A percentile compares a stretch with the other conserved stretches of the same genome.
Conservation (phyloP, 768 basidiomycete genomes). For the Rhizopogon salebrosus region DNA sequence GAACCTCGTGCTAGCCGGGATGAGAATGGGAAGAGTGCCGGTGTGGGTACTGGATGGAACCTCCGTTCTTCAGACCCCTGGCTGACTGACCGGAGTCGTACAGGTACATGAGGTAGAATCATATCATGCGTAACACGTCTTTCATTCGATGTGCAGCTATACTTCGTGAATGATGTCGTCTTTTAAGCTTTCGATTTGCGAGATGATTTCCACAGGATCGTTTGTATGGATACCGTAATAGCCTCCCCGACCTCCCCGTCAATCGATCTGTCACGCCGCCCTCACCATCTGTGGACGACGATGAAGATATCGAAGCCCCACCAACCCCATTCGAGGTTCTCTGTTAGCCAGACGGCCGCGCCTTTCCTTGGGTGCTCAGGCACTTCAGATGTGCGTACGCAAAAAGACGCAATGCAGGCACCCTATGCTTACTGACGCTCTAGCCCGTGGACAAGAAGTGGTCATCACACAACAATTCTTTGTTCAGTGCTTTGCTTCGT, state of each 20-base stretch:
- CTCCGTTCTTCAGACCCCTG: too few relatives aligned
- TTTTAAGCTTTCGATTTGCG: not conserved
- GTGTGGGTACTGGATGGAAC: too few relatives aligned
- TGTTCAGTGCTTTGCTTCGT: too few relatives aligned
- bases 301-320: slow-evolving; percentile 12
- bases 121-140: too few relatives aligned
- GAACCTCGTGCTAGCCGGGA: slow-evolving; percentile 73
- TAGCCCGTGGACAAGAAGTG: too few relatives aligned
- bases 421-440: too few relatives aligned
- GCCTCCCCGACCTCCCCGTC: slow-evolving; percentile 57
- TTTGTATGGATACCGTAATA: slow-evolving; percentile 79
- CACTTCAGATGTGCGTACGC: slow-evolving; percentile 57
- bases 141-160: slow-evolving; percentile 81
- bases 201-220: slow-evolving; percentile 40
- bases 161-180: slow-evolving; percentile 51
- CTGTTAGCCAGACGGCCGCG: slow-evolving; percentile 37
- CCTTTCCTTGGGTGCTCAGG: slow-evolving; percentile 57
- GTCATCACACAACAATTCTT: too few relatives aligned
- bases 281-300: slow-evolving; percentile 29
- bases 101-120: too few relatives aligned
- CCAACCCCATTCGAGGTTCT: slow-evolving; percentile 12
- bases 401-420: slow-evolving; percentile 76
- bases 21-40: slow-evolving; percentile 71
- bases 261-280: slow-evolving; percentile 14
- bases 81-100: too few relatives aligned